Evolutionary conservation across 495 filamentous ascomycete genomes (phyloP).

Genomic region (Chaetomium tenue): DNA sequence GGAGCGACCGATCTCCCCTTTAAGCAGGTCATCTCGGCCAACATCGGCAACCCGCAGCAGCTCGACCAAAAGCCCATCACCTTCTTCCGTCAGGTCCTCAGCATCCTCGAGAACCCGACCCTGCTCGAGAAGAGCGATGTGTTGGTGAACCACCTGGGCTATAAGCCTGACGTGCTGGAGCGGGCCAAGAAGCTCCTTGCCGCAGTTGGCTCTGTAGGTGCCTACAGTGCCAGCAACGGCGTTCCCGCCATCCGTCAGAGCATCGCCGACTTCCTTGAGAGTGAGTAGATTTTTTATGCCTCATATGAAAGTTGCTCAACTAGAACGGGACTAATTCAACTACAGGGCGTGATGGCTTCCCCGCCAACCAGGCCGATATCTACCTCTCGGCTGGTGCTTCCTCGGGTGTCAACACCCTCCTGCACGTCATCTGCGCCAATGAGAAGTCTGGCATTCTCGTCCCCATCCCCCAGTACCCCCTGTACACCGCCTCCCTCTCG

Average conservation of each 20-base stretch:
- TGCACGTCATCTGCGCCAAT: conserved; percentile 80
- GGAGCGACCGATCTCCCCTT: conserved; percentile 71
- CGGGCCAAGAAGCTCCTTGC: conserved; percentile 75
- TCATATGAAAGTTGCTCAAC: too few relatives aligned
- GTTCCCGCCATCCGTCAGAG: conserved; percentile 79
- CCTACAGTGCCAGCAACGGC: conserved; percentile 93
- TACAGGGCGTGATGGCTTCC: conserved; percentile 77
- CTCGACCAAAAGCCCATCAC: conserved; percentile 98
- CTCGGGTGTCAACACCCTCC: conserved; percentile 86
- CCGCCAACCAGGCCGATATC: conserved; percentile 71
- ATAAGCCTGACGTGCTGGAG: conserved; percentile 83
- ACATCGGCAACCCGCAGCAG: conserved; percentile 98
- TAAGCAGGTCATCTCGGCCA: conserved; percentile 86
- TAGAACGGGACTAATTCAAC: not conserved
- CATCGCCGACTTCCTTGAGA: conserved; percentile 87
- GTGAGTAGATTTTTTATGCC: conserved; percentile 41
- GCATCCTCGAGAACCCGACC: conserved; percentile 83
- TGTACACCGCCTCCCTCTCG: conserved; percentile 91
- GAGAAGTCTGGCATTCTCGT: conserved; percentile 84
- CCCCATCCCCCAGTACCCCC: conserved; percentile 95
- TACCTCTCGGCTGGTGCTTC: conserved; percentile 90
- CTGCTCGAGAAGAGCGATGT: conserved; percentile 77
- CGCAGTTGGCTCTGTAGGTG: conserved; percentile 85
- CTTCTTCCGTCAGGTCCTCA: conserved; percentile 97
- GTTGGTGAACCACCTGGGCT: conserved; percentile 65